Base-by-base conservation (phyloP, 495 filamentous ascomycete species). In the Penicillium subrubescens region DNA sequence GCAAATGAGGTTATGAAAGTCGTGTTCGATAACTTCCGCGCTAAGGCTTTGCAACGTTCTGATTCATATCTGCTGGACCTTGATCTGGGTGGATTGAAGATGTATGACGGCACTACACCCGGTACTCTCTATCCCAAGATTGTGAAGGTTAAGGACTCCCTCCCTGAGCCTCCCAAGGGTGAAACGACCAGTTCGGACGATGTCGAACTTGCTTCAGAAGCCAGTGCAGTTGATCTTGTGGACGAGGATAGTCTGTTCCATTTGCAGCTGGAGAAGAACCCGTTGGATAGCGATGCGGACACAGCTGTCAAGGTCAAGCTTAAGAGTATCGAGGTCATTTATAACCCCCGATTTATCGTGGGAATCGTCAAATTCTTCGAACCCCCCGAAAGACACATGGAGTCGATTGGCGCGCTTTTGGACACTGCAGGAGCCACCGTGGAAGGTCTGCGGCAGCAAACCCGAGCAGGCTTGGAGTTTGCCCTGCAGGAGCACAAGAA, bases 401-500 rank as follows among this genome's bases (percentile, higher is more conserved):
- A 99, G 75, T 97, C 94, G 23, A 96, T 99, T 68, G 89, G 88
- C 8, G 95, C 94, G 27, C 82, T 99, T 52, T 87, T 99, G 84
- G 95, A 99, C 72, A 92, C 91, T 21, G 95, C 95, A 25, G 94
- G 95, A 19, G 93, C 93, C 33, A 98, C 94, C 0, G 94, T 99
- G 2, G 92, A 98, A 76, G 94, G 92, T 15, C 79, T 98, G 60
- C 87, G 95, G 39, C 93, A 97, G 75, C 95, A 99, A 78, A 99
- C 96, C 2, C 85, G 95, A 72, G 94, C 95, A 57, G 95, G 95
- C 12, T 83, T 99, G 34, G 93, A 98, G 73, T 99, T 96, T 79
- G 96, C 95, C 23, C 82, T 99, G 31, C 87, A 97, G 74, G 96
- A 98, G 71, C 95, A 99, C 77, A 98, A 97, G 82, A 98, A 95